These are phyloP conservation scores for Colletotrichum tabaci DNA, from an alignment of 2,329 filamentous ascomycete species.

Conservation along the genomic window DNA sequence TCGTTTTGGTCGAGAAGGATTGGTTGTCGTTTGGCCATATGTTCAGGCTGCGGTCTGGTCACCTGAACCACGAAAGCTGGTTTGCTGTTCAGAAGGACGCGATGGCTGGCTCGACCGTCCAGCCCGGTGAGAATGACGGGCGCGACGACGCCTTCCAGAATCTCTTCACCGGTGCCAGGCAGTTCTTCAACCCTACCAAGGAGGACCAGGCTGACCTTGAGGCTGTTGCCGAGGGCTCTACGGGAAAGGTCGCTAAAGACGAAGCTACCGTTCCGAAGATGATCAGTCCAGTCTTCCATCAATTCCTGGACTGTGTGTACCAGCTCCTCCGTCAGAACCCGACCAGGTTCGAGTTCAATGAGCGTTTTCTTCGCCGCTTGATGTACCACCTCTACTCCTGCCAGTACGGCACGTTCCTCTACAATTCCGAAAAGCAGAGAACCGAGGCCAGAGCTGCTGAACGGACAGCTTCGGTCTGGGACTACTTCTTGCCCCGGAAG, in stretches of 20 bases:
- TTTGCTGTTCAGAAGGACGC: slow-evolving; percentile 89
- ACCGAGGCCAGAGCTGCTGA: slow-evolving; percentile 77
- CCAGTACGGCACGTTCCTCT: slow-evolving; percentile 97
- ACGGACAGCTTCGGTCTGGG: slow-evolving; percentile 90
- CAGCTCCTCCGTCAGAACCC: slow-evolving; percentile 90
- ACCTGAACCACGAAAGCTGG: slow-evolving; percentile 93
- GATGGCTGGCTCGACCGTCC: slow-evolving; percentile 75
- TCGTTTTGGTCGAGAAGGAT: slow-evolving; percentile 95
- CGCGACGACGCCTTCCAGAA: slow-evolving; percentile 86
- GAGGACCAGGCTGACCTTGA: slow-evolving; percentile 76
- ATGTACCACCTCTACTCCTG: slow-evolving; percentile 96
- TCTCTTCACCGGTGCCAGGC: slow-evolving; percentile 85
- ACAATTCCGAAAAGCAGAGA: slow-evolving; percentile 93
- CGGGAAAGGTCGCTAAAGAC: slow-evolving; percentile 61
- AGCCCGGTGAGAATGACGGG: slow-evolving; percentile 73
- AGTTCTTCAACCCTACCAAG: slow-evolving; percentile 86
- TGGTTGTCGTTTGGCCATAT: slow-evolving; percentile 99
- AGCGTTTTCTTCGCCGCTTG: slow-evolving; percentile 89
- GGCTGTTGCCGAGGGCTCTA: slow-evolving; percentile 57
- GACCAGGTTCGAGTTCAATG: slow-evolving; percentile 94
- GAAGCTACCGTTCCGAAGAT: slow-evolving; percentile 88
- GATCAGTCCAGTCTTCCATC: slow-evolving; percentile 96
- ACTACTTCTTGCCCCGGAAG: slow-evolving; percentile 89
- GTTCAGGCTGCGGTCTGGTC: slow-evolving; percentile 93
- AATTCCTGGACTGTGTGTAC: slow-evolving; percentile 95